phyloP scores from a whole-genome alignment of 2,329 filamentous ascomycete species.

The Claviceps fusiformis region DNA sequence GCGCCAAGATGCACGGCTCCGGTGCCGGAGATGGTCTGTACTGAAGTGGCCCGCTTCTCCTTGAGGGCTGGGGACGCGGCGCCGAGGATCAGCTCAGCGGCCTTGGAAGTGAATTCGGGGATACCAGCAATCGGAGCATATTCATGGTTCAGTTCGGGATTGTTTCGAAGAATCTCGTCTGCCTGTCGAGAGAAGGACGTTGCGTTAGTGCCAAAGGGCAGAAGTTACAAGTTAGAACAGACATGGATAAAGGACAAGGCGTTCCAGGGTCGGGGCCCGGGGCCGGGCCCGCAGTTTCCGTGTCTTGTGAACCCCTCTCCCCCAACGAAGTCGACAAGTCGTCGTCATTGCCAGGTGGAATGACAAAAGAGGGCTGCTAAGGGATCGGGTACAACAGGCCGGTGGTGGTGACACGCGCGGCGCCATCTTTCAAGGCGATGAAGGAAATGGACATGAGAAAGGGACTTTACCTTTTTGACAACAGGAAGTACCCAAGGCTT shows the following conservation, averaged over 20 bases:
- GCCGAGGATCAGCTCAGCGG: conserved; percentile 81
- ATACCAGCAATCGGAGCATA: conserved; percentile 94
- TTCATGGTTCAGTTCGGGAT: conserved; percentile 91
- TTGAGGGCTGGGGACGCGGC: conserved; percentile 64
- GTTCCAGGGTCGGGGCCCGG: not conserved
- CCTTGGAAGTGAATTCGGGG: conserved; percentile 71
- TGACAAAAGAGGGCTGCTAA: not conserved
- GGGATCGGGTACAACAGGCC: not conserved
- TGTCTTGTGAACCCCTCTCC: not conserved
- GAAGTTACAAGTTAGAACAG: not conserved
- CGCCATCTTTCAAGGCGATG: not conserved
- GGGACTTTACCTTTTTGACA: conserved; percentile 68
- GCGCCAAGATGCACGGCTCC: conserved; percentile 88
- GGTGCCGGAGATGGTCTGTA: conserved; percentile 96
- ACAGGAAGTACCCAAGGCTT: conserved; percentile 97
- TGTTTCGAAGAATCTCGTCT: conserved; percentile 74
- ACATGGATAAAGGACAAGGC: not conserved
- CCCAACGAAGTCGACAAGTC: not conserved
- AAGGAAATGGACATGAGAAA: not conserved
- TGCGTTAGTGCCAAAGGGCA: not conserved
- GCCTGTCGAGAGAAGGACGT: conserved; percentile 42
- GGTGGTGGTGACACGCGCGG: not conserved
- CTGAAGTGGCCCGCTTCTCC: conserved; percentile 66
- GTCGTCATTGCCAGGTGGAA: not conserved
- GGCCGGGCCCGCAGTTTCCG: not conserved